Evolutionary conservation across 495 filamentous ascomycete species (phyloP).

Genomic region (Talaromyces adpressus): DNA sequence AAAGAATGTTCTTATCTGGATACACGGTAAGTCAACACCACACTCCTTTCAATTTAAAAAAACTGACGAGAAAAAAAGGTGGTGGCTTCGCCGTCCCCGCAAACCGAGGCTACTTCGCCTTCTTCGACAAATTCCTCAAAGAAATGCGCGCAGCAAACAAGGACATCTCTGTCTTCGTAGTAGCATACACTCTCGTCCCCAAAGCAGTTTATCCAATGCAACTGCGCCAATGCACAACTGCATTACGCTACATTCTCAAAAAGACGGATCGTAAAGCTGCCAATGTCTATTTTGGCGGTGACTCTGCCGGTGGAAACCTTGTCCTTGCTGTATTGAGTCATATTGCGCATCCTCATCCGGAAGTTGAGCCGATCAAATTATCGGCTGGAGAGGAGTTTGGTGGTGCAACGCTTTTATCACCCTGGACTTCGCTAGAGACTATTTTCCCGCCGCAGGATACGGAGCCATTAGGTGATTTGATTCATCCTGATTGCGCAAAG

Average conservation of each 20-base stretch:
- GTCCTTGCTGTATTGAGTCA: constrained; percentile 52
- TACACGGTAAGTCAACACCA: constrained; percentile 40
- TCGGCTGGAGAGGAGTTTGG: constrained; percentile 20
- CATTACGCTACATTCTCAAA: constrained; percentile 45
- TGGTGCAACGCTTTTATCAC: constrained; percentile 48
- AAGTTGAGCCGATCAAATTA: constrained; percentile 26
- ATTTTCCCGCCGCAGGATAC: constrained; percentile 28
- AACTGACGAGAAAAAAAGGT: constrained; percentile 24
- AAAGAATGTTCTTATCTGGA: constrained; percentile 51
- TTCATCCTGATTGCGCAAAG: constrained; percentile 30
- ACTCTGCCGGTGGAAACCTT: constrained; percentile 62
- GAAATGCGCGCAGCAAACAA: constrained; percentile 25
- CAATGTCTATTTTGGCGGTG: constrained; percentile 50
- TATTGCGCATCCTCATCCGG: constrained; percentile 52
- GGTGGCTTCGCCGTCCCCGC: constrained; percentile 54
- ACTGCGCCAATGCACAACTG: constrained; percentile 47
- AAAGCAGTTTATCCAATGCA: constrained; percentile 51
- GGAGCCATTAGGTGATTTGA: constrained; percentile 47
- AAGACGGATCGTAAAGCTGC: constrained; percentile 29
- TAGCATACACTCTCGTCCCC: constrained; percentile 56
- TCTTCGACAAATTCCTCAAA: constrained; percentile 38
- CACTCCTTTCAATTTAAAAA: neutral
- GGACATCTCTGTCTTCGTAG: constrained; percentile 41
- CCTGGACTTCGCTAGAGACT: constrained; percentile 47
- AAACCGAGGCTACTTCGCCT: constrained; percentile 43